Percentiles rank a stretch among this genome's conserved stretches.
Conservation (phyloP, 768 basidiomycete genomes). For the Rhodotorula graminis region DNA sequence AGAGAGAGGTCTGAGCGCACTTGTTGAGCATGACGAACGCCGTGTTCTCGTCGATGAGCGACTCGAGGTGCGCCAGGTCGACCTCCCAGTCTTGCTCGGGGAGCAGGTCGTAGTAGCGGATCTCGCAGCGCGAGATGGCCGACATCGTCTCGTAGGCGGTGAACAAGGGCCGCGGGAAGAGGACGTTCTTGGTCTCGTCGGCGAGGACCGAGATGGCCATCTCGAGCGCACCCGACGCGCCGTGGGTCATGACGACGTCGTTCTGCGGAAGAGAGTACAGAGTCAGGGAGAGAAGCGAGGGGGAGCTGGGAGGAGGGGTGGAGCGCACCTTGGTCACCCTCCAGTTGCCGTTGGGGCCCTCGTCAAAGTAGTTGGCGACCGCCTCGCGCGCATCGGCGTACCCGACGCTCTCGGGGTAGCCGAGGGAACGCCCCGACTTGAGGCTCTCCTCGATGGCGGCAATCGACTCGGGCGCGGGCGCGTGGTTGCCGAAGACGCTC, state of each 20-base stretch:
- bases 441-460: slow-evolving; percentile 43
- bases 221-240: slow-evolving; percentile 47
- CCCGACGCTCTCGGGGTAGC: slow-evolving; percentile 46
- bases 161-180: slow-evolving; percentile 48
- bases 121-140: slow-evolving; percentile 42
- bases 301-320: too few relatives aligned
- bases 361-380: slow-evolving; percentile 46
- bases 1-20: background rate
- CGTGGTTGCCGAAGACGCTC: slow-evolving; percentile 45
- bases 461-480: slow-evolving; percentile 43
- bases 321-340: background rate
- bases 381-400: slow-evolving; percentile 44
- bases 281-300: background rate
- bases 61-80: slow-evolving; percentile 45
- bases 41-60: slow-evolving; percentile 47
- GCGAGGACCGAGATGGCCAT: slow-evolving; percentile 43
- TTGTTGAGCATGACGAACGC: slow-evolving; percentile 46
- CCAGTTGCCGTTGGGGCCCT: slow-evolving; percentile 44
- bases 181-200: slow-evolving; percentile 44
- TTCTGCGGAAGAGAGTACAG: background rate
- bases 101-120: slow-evolving; percentile 47
- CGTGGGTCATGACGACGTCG: slow-evolving; percentile 45
- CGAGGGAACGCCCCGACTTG: slow-evolving; percentile 41
- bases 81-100: slow-evolving; percentile 47
- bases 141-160: slow-evolving; percentile 46